Evolutionary conservation across 495 filamentous ascomycete species (phyloP), one percentile per base, ranked within the genome.

Genomic region (Daldinia loculata): DNA sequence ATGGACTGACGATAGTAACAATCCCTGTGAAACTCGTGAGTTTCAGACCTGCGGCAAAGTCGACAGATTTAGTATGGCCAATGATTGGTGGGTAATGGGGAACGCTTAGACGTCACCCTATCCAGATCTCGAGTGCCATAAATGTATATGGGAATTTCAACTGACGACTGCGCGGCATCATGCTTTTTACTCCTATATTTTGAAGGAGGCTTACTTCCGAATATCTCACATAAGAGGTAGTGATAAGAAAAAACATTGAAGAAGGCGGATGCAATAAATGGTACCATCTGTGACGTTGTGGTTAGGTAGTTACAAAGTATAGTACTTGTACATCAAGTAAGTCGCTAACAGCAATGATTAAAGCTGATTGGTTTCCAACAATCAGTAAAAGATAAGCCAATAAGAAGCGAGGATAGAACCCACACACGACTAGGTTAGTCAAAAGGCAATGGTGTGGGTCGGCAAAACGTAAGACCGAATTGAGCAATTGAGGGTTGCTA

Each of bases 21-120:
- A 69, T 66, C 70, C 70, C 70, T 73, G 70, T 66, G 73, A 77
- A 77, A 72, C 72, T 74, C 66, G 43, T 56, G 63, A 70, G 80
- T 80, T 83, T 82, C 81, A 81, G 76, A 69, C 41, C 66, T 80
- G 79, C 74, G 71, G 68, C 79, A 80, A 78, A 78, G 74, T 80
- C 70, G 78, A 74, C 70, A 62, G 74, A 75, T 78, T 66, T 56
- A 56, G 55, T 41, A 70, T 58, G 53, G 68, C 66, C 70, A 76
- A 74, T 69, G 53, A 76, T 66, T 6, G 43, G 38, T 19, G 27
- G 22, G n/a, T 56, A 26, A 59, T 34, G 26, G 57, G 68, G 63
- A 52, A n/a, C 26, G 34, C 17, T 38, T 39, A 41, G 36, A 53
- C 22, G 3, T 45, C 63, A 53, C 17, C 27, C 34, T 56, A 30